phyloP scores from a whole-genome alignment of 1,139 yeast genomes.

The Hanseniaspora gamundiae region DNA sequence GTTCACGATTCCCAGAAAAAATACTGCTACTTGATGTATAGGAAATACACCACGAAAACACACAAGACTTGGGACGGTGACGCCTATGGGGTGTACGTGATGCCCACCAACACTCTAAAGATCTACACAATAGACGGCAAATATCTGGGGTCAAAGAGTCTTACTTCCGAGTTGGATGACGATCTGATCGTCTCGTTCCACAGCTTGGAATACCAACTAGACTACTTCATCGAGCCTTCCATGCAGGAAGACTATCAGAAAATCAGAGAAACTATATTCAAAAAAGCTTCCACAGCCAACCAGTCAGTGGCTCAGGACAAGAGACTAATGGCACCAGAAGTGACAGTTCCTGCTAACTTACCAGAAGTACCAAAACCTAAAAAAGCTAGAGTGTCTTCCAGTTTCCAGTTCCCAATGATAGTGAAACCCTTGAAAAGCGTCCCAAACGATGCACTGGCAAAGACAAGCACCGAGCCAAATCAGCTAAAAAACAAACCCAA shows the following conservation, averaged over 20 bases:
- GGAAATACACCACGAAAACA: conserved; percentile 64
- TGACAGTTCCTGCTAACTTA: no score
- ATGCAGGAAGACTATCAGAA: conserved; percentile 2
- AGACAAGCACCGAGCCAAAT: background rate
- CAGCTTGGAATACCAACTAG: background rate
- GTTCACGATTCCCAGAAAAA: background rate
- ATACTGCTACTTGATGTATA: conserved; percentile 39
- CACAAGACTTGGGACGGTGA: conserved; percentile 96
- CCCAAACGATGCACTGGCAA: background rate
- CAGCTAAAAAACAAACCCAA: background rate
- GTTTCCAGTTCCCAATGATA: background rate
- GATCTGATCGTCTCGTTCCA: background rate
- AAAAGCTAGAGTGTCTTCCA: background rate
- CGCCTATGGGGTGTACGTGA: conserved; percentile 37
- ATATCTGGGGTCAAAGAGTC: background rate
- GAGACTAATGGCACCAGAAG: no score
- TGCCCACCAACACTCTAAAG: background rate
- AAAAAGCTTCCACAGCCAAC: background rate
- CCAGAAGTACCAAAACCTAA: background rate
- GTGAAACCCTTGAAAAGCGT: background rate
- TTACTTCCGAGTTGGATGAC: background rate
- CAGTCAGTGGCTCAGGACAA: no score
- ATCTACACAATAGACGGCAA: background rate
- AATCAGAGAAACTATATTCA: background rate
- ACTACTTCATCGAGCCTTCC: background rate